phyloP scores from a whole-genome alignment of 2,329 filamentous ascomycete genomes.

The Podosphaera leucotricha region DNA sequence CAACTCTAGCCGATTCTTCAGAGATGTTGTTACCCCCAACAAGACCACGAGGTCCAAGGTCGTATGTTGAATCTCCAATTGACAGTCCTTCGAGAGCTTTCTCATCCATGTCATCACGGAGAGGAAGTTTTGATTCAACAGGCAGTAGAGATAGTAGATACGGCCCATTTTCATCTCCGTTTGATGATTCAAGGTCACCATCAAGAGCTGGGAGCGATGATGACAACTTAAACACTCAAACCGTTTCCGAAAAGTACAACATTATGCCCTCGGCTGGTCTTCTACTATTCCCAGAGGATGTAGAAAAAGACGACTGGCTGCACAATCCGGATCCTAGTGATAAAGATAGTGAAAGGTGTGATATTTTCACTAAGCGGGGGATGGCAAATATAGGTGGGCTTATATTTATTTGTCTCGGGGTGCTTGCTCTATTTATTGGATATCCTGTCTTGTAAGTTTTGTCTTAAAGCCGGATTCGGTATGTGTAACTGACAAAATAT shows the following conservation, averaged over 20 bases:
- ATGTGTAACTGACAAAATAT: conserved; percentile 8
- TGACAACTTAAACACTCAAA: conserved; percentile 44
- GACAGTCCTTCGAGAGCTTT: conserved; percentile 21
- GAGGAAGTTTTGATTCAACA: conserved; percentile 43
- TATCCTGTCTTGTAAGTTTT: conserved; percentile 44
- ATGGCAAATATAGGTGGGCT: conserved; percentile 40
- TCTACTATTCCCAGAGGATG: conserved; percentile 44
- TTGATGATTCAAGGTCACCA: conserved; percentile 14
- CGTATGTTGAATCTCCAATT: conserved; percentile 27
- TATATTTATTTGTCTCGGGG: conserved; percentile 31
- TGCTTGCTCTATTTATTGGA: conserved; percentile 41
- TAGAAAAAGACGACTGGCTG: conserved; percentile 49
- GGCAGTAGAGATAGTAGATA: conserved; percentile 26
- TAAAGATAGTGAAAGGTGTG: conserved; percentile 33
- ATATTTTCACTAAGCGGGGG: conserved; percentile 40
- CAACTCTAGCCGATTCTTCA: conserved; percentile 16
- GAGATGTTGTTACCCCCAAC: conserved; percentile 26
- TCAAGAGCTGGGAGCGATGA: conserved; percentile 31
- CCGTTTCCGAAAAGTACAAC: conserved; percentile 50
- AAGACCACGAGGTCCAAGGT: conserved; percentile 20
- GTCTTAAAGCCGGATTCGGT: neutral
- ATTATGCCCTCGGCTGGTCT: conserved; percentile 43
- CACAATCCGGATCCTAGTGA: conserved; percentile 48
- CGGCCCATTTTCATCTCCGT: conserved; percentile 16
- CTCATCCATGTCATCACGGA: conserved; percentile 27